phyloP scores from a whole-genome alignment of 2,329 filamentous ascomycete genomes.

The Sporothrix brasiliensis region DNA sequence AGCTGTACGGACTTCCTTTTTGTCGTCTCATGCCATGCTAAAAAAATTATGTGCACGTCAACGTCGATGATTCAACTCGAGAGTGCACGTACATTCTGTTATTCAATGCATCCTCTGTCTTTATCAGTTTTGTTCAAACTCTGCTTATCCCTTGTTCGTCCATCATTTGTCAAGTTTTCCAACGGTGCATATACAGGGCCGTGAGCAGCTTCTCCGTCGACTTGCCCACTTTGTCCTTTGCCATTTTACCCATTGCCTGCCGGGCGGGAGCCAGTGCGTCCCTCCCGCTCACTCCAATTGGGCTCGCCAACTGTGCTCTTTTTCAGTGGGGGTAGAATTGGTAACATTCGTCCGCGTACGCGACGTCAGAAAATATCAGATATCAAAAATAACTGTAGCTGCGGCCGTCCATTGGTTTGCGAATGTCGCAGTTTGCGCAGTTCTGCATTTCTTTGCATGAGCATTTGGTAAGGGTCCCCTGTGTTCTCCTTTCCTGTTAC shows the following conservation, averaged over 20 bases:
- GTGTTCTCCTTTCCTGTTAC: background rate
- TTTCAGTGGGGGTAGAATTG: constrained; percentile 10
- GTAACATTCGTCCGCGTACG: background rate
- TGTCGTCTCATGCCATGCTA: background rate
- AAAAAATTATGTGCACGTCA: constrained; percentile 5
- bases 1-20: background rate
- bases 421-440: constrained; percentile 16
- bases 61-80: background rate
- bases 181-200: background rate
- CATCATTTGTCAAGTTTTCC: background rate
- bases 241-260: background rate
- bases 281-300: constrained; percentile 8
- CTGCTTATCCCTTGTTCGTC: background rate
- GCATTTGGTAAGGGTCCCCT: constrained; percentile 10
- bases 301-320: background rate
- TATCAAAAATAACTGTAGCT: background rate
- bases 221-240: background rate
- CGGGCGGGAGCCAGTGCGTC: constrained; percentile 17
- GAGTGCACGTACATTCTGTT: no score
- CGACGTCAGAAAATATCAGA: no score
- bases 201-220: background rate
- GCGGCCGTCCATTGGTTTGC: background rate
- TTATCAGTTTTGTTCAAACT: background rate
- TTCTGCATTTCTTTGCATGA: background rate
- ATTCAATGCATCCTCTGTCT: background rate